phyloP scores from a whole-genome alignment of 106 monocot genomes.

The Dioscorea alata region DNA sequence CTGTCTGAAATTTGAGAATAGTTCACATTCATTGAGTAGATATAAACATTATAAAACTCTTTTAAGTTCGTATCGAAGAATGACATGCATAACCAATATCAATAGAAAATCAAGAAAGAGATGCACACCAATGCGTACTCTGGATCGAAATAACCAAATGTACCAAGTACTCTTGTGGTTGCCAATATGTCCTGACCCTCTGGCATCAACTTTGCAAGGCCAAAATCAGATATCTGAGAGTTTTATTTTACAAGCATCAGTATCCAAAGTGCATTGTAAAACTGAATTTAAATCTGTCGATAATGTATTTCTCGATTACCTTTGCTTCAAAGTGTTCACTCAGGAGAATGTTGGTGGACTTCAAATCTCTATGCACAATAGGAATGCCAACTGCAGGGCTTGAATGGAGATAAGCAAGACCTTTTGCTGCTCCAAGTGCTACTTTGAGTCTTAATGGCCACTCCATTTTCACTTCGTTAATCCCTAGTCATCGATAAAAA shows the following conservation, averaged over 20 bases:
- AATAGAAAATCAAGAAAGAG: slow-evolving; percentile 3
- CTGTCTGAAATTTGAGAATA: slow-evolving; percentile 33
- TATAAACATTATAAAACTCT: not conserved
- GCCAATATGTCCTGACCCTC: slow-evolving; percentile 46
- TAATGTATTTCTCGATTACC: slow-evolving; percentile 29
- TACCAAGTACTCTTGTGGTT: slow-evolving; percentile 64
- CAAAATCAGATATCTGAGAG: slow-evolving; percentile 84
- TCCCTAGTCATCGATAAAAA: slow-evolving; percentile 19
- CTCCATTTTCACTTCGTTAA: slow-evolving; percentile 56
- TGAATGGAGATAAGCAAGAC: slow-evolving; percentile 81
- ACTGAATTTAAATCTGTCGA: too few relatives aligned
- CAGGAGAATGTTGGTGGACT: slow-evolving; percentile 87
- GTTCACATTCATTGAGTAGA: too few relatives aligned
- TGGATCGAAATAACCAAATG: slow-evolving; percentile 94
- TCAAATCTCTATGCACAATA: slow-evolving; percentile 81
- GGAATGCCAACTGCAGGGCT: slow-evolving; percentile 57
- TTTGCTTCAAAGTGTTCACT: slow-evolving; percentile 61
- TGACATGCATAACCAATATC: not conserved
- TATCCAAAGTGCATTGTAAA: too few relatives aligned
- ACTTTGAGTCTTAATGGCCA: slow-evolving; percentile 67
- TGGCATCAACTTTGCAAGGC: slow-evolving; percentile 89
- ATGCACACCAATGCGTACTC: slow-evolving; percentile 72
- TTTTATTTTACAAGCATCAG: not conserved
- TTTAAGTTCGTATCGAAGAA: not conserved
- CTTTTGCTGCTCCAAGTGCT: slow-evolving; percentile 81